These are phyloP conservation scores for Viola odorata DNA, from an alignment of 345 rosid genomes.

Conservation along the genomic window DNA sequence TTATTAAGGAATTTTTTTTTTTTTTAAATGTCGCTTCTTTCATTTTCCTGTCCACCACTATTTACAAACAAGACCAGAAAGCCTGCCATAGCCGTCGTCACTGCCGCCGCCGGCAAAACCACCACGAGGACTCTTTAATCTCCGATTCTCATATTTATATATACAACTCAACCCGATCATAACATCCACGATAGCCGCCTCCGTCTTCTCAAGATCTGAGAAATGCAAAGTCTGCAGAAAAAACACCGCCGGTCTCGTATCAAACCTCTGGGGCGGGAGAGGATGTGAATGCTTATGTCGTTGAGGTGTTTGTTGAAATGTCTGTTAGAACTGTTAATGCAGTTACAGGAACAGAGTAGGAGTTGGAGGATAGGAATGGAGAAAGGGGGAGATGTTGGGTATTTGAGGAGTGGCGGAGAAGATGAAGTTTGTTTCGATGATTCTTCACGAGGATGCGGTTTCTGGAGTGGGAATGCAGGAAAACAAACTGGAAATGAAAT, in stretches of 20 bases:
- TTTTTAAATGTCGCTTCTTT: too few species aligned
- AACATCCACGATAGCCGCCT: constrained; percentile 48
- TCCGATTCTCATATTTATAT: constrained; percentile 25
- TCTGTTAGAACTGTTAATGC: background rate
- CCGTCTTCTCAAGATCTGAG: constrained; percentile 50
- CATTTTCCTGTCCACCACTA: too few species aligned
- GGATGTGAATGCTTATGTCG: background rate
- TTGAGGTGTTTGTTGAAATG: background rate
- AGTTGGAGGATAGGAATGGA: background rate
- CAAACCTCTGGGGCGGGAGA: constrained; percentile 12
- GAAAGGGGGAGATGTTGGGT: background rate
- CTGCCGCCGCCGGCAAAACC: background rate
- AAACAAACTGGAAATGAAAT: too few species aligned
- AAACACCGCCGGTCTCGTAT: constrained; percentile 33
- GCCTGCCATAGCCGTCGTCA: background rate
- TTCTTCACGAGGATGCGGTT: background rate
- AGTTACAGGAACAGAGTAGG: constrained; percentile 1
- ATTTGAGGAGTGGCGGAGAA: background rate
- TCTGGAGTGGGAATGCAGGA: background rate
- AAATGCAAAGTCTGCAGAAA: constrained; percentile 46
- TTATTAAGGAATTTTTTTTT: too few species aligned
- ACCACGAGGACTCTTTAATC: background rate
- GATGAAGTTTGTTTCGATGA: background rate
- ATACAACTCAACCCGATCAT: constrained; percentile 51
- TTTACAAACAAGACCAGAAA: too few species aligned